These are phyloP conservation scores for Solanum microdontum DNA, from an alignment of 257 asterid genomes.

Conservation along the genomic window DNA sequence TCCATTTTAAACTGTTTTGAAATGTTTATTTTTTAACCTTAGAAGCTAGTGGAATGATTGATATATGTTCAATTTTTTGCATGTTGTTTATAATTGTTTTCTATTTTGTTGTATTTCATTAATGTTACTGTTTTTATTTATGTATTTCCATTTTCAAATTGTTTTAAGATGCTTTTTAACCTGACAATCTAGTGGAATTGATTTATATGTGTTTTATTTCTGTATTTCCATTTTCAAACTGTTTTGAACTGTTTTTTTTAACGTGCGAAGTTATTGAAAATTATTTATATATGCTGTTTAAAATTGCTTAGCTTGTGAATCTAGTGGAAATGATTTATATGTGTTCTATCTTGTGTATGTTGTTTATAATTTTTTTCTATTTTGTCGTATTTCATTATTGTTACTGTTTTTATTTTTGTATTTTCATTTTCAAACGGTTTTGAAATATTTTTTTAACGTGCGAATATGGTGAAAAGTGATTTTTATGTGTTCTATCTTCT, in stretches of 20 bases:
- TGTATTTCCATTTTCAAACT: rapidly evolving
- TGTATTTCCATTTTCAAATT: neutral
- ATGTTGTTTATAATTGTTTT: neutral
- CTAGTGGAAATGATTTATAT: too few relatives aligned
- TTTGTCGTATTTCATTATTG: neutral
- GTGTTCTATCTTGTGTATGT: too few relatives aligned
- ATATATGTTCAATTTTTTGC: neutral
- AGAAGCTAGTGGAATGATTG: neutral
- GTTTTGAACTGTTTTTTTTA: neutral
- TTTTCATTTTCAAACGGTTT: neutral
- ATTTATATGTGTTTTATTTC: neutral
- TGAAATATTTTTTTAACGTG: too few relatives aligned
- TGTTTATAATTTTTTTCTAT: neutral
- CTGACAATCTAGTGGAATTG: neutral
- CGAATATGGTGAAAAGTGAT: too few relatives aligned
- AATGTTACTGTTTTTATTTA: neutral
- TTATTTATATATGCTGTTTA: neutral
- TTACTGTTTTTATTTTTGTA: too few relatives aligned
- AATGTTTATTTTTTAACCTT: neutral
- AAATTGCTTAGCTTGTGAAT: too few relatives aligned
- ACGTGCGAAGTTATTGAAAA: rapidly evolving
- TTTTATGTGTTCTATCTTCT: too few relatives aligned
- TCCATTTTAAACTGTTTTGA: neutral
- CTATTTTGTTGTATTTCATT: too few relatives aligned
- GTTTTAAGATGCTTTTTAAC: too few relatives aligned